Evolutionary conservation across 108 stramenopile species (phyloP).

Genomic region (Seminavis robusta): DNA sequence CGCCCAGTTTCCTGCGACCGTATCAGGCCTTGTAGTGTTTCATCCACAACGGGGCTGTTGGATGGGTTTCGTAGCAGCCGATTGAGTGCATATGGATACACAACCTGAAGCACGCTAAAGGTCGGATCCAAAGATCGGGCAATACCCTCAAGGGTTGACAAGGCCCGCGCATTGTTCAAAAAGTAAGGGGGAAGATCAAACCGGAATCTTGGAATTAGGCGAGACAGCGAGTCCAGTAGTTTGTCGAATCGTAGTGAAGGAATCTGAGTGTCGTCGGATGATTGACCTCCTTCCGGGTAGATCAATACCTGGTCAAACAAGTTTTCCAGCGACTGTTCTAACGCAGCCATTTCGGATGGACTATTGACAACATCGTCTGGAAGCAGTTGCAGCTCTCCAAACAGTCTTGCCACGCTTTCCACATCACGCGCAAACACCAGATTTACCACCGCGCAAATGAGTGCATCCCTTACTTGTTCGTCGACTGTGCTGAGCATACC

Average conservation of each 20-base stretch:
- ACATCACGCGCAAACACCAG: constrained; percentile 65
- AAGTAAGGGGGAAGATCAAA: constrained; percentile 78
- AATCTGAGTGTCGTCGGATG: constrained; percentile 27
- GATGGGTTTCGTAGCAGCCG: constrained; percentile 59
- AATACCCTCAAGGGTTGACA: constrained; percentile 71
- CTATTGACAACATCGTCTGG: constrained; percentile 52
- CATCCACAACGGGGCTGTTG: constrained; percentile 46
- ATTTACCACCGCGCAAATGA: constrained; percentile 71
- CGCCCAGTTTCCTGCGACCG: constrained; percentile 31
- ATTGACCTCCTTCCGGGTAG: not conserved
- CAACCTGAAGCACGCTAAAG: constrained; percentile 63
- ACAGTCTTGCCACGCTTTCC: constrained; percentile 62
- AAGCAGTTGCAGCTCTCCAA: constrained; percentile 68
- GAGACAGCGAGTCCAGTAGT: constrained; percentile 49
- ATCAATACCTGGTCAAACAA: not conserved
- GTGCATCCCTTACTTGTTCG: constrained; percentile 56
- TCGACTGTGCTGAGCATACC: constrained; percentile 65
- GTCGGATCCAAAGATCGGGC: constrained; percentile 60
- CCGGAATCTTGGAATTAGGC: constrained; percentile 70
- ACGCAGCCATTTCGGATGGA: constrained; percentile 37
- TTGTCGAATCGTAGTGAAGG: constrained; percentile 74
- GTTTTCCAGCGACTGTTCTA: constrained; percentile 19
- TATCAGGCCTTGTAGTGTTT: constrained; percentile 47
- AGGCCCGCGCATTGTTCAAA: constrained; percentile 67
- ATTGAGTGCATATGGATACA: constrained; percentile 67